Evolutionary conservation across 129 eudicot species (phyloP).

Genomic region (Apium graveolens): DNA sequence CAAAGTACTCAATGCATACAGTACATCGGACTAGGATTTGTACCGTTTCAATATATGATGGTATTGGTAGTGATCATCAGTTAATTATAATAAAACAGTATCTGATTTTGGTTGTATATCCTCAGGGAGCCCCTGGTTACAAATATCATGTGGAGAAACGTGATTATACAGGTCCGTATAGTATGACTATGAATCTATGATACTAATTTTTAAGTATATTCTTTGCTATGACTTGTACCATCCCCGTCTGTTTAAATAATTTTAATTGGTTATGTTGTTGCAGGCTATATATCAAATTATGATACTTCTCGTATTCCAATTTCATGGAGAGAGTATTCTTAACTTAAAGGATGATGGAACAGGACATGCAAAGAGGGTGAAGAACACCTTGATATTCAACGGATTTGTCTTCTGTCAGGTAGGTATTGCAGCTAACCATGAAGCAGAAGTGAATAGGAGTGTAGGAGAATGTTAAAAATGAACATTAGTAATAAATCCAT

Average conservation of each 20-base stretch:
- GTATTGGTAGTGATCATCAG: neutral
- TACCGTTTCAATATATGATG: conserved; percentile 5
- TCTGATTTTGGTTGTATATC: neutral
- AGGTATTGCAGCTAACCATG: conserved; percentile 14
- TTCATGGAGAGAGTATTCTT: conserved; percentile 43
- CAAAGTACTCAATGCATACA: neutral
- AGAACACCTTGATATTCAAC: conserved; percentile 75
- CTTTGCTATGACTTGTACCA: neutral
- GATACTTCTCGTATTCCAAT: conserved; percentile 76
- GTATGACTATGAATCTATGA: conserved; percentile 4
- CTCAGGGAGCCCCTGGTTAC: conserved; percentile 92
- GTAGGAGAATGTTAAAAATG: neutral
- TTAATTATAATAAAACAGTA: neutral
- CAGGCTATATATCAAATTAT: conserved; percentile 83
- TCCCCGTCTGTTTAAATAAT: neutral
- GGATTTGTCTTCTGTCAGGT: conserved; percentile 90
- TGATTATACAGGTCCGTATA: conserved; percentile 55
- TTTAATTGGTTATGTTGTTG: neutral
- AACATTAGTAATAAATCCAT: conserved; percentile 4
- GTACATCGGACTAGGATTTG: neutral
- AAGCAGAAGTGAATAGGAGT: neutral
- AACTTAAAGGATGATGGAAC: conserved; percentile 30
- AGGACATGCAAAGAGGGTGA: conserved; percentile 49
- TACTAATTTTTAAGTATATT: neutral
- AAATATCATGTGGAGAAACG: conserved; percentile 97